These are phyloP conservation scores for Cudoniella acicularis DNA, from an alignment of 495 filamentous ascomycete species.

Conservation along the genomic window DNA sequence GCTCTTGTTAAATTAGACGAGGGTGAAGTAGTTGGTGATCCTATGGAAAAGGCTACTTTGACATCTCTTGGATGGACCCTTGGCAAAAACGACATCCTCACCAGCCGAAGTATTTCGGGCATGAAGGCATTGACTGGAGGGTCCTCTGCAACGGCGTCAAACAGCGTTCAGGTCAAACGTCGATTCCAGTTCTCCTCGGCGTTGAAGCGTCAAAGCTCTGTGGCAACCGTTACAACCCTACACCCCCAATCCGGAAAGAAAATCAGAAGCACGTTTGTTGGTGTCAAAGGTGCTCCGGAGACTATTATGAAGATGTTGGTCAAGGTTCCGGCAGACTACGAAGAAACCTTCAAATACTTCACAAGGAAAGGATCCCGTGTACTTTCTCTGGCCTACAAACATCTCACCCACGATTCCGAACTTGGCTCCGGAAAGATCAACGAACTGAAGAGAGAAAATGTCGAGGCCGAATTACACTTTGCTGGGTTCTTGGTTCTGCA, in stretches of 20 bases:
- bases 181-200: constrained; percentile 98
- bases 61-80: constrained; percentile 85
- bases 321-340: constrained; percentile 79
- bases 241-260: constrained; percentile 69
- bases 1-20: constrained; percentile 95
- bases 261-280: constrained; percentile 77
- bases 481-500: constrained; percentile 95
- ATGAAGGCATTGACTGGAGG: constrained; percentile 32
- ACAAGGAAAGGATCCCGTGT: constrained; percentile 93
- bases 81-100: constrained; percentile 79
- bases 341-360: constrained; percentile 98
- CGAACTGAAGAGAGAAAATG: constrained; percentile 85
- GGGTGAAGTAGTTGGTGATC: constrained; percentile 94
- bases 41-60: constrained; percentile 97
- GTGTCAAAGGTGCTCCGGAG: constrained; percentile 95
- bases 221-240: constrained; percentile 70
- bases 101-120: constrained; percentile 45
- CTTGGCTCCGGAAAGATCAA: constrained; percentile 82
- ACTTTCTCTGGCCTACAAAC: constrained; percentile 89
- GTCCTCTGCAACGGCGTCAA: constrained; percentile 41
- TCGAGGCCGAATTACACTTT: constrained; percentile 80
- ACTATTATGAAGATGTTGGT: constrained; percentile 92
- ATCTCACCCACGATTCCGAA: constrained; percentile 75
- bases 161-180: constrained; percentile 84
- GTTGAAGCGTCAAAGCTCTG: constrained; percentile 91